Conservation (phyloP, 2,329 filamentous ascomycete species). For the Septoria petroselini region DNA sequence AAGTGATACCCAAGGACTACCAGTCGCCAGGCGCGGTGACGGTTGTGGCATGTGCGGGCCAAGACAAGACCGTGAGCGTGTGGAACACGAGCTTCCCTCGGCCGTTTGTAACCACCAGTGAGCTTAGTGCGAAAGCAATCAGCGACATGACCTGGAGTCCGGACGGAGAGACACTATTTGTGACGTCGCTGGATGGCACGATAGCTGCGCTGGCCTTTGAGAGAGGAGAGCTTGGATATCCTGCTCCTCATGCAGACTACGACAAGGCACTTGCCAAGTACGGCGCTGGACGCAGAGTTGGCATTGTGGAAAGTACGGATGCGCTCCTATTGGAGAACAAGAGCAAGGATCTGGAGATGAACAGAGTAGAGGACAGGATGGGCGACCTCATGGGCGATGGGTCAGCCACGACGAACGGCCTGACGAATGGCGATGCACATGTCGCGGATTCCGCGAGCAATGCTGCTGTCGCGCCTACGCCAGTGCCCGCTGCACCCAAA, state of each 20-base stretch:
- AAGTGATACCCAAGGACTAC: conserved; percentile 47
- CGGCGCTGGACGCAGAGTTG: conserved; percentile 81
- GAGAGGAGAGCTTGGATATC: conserved; percentile 82
- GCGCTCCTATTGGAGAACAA: conserved; percentile 77
- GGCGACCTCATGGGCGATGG: conserved; percentile 95
- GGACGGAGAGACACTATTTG: conserved; percentile 81
- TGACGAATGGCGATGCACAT: conserved; percentile 35
- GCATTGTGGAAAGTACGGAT: conserved; percentile 89
- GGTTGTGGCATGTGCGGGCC: conserved; percentile 92
- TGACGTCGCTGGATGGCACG: conserved; percentile 83
- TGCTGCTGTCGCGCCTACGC: conserved; percentile 38
- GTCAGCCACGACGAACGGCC: conserved; percentile 52
- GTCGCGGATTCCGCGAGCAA: conserved; percentile 46
- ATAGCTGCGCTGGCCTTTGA: conserved; percentile 81
- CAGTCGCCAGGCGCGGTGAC: conserved; percentile 63
- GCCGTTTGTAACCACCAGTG: conserved; percentile 84
- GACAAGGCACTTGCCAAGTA: conserved; percentile 91
- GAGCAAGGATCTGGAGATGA: conserved; percentile 86
- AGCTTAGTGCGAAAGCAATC: conserved; percentile 85
- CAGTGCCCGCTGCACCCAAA: conserved; percentile 34
- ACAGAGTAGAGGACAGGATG: conserved; percentile 91
- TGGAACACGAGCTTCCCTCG: conserved; percentile 97
- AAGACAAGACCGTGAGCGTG: conserved; percentile 92
- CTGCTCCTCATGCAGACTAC: conserved; percentile 81
- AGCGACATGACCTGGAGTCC: conserved; percentile 93